A percentile compares a stretch with the other conserved stretches of the same genome.
phyloP scores from a whole-genome alignment of 73 alveolate species.

The Strombidium stylifer region DNA sequence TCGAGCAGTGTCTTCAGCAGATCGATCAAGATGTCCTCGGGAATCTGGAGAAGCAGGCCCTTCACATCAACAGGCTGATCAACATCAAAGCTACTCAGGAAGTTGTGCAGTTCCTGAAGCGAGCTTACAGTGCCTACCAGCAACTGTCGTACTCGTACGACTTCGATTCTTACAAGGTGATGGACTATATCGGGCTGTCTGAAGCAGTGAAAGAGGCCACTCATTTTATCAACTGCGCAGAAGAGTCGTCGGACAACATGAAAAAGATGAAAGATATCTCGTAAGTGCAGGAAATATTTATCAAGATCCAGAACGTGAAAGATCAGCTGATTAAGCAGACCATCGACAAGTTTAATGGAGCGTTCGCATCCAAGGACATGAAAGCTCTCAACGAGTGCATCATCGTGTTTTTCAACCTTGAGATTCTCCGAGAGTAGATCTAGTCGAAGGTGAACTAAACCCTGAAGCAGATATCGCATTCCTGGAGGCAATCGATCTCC shows the following conservation, averaged over 20 bases:
- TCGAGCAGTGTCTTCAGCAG: too few species aligned
- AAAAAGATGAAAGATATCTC: too few species aligned
- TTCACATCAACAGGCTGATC: too few species aligned
- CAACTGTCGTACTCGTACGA: slow-evolving; percentile 40
- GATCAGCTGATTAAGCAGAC: slow-evolving; percentile 5
- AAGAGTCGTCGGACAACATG: too few species aligned
- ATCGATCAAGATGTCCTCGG: too few species aligned
- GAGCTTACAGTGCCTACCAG: too few species aligned
- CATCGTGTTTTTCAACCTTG: slow-evolving; percentile 51
- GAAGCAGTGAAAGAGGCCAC: background rate
- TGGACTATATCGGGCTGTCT: background rate
- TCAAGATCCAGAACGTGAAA: background rate
- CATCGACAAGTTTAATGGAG: slow-evolving; percentile 6
- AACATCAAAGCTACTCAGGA: too few species aligned
- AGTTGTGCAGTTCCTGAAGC: too few species aligned
- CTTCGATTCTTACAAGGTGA: slow-evolving; percentile 6
- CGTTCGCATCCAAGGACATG: slow-evolving; percentile 34
- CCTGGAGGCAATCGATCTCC: slow-evolving; percentile 40
- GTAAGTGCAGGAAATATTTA: background rate
- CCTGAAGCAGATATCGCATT: slow-evolving; percentile 26
- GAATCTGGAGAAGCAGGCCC: too few species aligned
- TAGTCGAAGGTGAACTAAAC: slow-evolving; percentile 43
- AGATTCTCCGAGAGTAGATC: slow-evolving; percentile 42
- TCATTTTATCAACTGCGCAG: background rate
- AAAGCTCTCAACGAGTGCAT: slow-evolving; percentile 26